These are phyloP conservation scores for Podosphaera aphanis DNA, from an alignment of 2,329 filamentous ascomycete species.

Conservation along the genomic window DNA sequence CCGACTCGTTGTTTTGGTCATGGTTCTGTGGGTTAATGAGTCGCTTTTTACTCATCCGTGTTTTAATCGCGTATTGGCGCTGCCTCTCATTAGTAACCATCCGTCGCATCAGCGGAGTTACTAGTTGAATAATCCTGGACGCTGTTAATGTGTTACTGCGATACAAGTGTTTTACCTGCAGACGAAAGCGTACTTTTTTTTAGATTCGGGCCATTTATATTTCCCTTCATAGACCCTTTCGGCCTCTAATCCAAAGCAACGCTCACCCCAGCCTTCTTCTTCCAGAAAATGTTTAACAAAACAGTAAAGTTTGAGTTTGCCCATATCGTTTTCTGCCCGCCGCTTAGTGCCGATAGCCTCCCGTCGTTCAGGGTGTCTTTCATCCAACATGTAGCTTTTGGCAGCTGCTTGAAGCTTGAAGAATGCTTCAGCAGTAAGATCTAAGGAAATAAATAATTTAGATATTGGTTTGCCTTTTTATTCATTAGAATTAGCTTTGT, in stretches of 20 bases:
- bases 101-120: slow-evolving; percentile 14
- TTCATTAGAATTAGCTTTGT: slow-evolving; percentile 1
- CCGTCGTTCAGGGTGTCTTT: slow-evolving; percentile 11
- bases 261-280: slow-evolving; percentile 15
- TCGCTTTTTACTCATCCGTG: slow-evolving; percentile 5
- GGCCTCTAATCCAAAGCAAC: slow-evolving; percentile 8
- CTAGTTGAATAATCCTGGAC: slow-evolving; percentile 10
- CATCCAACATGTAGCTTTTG: slow-evolving; percentile 16
- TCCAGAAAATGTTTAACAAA: slow-evolving; percentile 12
- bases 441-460: slow-evolving; percentile 12
- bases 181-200: slow-evolving; percentile 11
- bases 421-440: slow-evolving; percentile 12
- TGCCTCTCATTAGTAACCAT: slow-evolving; percentile 17
- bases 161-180: background rate
- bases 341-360: slow-evolving; percentile 11
- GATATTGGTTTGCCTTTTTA: slow-evolving; percentile 13
- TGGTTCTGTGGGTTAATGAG: slow-evolving; percentile 2
- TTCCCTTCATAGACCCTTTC: slow-evolving; percentile 6
- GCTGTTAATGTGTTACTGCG: slow-evolving; percentile 4
- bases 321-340: slow-evolving; percentile 11
- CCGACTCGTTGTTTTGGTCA: background rate
- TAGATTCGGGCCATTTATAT: slow-evolving; percentile 13
- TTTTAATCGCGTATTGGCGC: slow-evolving; percentile 12
- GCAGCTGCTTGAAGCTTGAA: slow-evolving; percentile 13
- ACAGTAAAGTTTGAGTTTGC: slow-evolving; percentile 13